Evolutionary conservation across 176 grass and related monocot genomes (phyloP), one percentile per base, ranked within the genome.

Genomic region (Puccinellia tenuiflora): DNA sequence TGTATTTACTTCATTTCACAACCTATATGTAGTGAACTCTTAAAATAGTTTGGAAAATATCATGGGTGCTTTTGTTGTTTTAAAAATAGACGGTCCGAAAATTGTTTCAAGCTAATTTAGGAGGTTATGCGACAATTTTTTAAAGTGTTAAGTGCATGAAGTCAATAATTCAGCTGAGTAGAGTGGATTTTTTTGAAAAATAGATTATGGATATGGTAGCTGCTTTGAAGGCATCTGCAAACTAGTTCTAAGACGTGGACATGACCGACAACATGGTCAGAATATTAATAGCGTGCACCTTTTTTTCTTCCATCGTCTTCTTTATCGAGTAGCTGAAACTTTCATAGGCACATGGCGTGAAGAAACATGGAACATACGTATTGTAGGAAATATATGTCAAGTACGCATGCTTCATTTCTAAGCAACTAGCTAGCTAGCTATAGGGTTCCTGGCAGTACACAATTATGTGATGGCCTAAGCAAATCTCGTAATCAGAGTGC

Each of bases 401-500:
- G 65, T n/a, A n/a, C n/a, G 55, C 1, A 13, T 35, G 28, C 16
- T 80, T 59, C n/a, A 13, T 75, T 68, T 75, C 8, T 47, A 84
- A 75, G 68, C 57, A 45, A 54, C 47, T 46, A 79, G 7, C 68
- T 73, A 73, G 5, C 5, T 73, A 48, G 24, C 42, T 18, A 17
- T 7, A 46, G 35, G 17, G 16, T 22, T 15, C n/a, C 22, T 38
- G 13, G 73, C 64, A 21, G 54, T 52, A 74, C 28, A 60, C 28
- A 60, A 21, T 47, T 79, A 15, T 16, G 20, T 24, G 59, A 57
- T 50, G 52, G 33, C 53, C 53, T 54, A 64, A 45, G 21, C 43
- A 78, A 54, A 86, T 16, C 26, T 86, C 53, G 26, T 73, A 22
- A 82, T 78, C 73, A 72, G 25, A 77, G 83, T 37, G 54, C 78